Evolutionary conservation across 345 rosid genomes (phyloP).

Genomic region (Populus nigra): DNA sequence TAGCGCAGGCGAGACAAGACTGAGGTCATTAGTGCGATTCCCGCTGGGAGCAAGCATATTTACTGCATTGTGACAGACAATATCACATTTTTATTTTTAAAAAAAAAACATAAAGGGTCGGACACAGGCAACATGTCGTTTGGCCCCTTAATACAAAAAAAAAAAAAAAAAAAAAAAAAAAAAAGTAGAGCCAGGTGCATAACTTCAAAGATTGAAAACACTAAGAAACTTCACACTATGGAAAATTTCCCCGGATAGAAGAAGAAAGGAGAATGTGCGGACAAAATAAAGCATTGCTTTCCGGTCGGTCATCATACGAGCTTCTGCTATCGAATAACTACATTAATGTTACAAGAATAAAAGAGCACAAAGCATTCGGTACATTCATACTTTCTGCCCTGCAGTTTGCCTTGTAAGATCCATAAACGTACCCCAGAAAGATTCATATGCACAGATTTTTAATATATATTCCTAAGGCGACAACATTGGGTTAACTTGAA

Average conservation of each 20-base stretch:
- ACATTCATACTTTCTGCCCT: not conserved
- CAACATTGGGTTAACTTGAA: not conserved
- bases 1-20: no score
- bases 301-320: not conserved
- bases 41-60: no score
- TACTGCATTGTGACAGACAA: no score
- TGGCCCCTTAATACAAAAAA: no score
- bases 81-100: no score
- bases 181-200: no score
- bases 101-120: no score
- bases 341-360: slow-evolving; percentile 2
- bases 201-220: not conserved
- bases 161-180: no score
- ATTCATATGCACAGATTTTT: slow-evolving; percentile 15
- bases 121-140: no score
- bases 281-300: not conserved
- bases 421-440: not conserved
- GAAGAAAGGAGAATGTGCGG: not conserved
- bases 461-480: not conserved
- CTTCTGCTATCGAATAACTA: not conserved
- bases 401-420: slow-evolving; percentile 1
- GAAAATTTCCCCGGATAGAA: not conserved
- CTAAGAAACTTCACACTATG: not conserved
- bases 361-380: not conserved
- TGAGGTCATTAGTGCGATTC: no score